Evolutionary conservation across 306 rosid species (phyloP).

Genomic region (Trichosanthes cucumerina): DNA sequence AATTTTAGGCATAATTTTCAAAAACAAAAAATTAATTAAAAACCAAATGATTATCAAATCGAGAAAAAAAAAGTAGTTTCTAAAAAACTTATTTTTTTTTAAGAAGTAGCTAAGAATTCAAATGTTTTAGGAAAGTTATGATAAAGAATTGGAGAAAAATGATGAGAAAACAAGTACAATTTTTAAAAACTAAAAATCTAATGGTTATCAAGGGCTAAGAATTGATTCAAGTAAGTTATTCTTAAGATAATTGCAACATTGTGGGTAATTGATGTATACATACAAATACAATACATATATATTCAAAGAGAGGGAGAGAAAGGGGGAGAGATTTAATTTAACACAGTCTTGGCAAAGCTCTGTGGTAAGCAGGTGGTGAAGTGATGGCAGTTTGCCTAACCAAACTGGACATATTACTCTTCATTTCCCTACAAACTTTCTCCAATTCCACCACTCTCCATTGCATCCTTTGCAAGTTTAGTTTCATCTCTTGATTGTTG

Average conservation of each 20-base stretch:
- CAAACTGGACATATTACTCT: slow-evolving; percentile 45
- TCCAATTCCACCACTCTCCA: slow-evolving; percentile 56
- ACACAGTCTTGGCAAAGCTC: slow-evolving; percentile 43
- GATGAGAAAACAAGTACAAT: no score
- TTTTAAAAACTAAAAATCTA: no score
- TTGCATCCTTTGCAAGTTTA: slow-evolving; percentile 44
- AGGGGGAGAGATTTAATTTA: slow-evolving; percentile 10
- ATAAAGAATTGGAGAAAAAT: no score
- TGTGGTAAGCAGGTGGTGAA: slow-evolving; percentile 23
- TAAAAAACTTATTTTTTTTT: no score
- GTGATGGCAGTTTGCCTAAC: slow-evolving; percentile 19
- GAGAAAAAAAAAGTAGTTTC: no score
- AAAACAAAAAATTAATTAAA: no score
- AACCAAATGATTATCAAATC: no score
- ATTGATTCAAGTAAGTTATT: not conserved
- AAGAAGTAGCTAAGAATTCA: no score
- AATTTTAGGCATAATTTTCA: no score
- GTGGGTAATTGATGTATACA: not conserved
- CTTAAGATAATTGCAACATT: not conserved
- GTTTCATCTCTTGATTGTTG: slow-evolving; percentile 24
- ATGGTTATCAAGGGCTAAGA: no score
- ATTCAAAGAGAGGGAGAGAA: not conserved
- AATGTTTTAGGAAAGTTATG: no score
- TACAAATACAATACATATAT: not conserved
- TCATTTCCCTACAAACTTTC: slow-evolving; percentile 46